Evolutionary conservation across 2,329 filamentous ascomycete species (phyloP), one percentile per base, ranked within the genome.

Genomic region (Pestalotiopsis sp.): DNA sequence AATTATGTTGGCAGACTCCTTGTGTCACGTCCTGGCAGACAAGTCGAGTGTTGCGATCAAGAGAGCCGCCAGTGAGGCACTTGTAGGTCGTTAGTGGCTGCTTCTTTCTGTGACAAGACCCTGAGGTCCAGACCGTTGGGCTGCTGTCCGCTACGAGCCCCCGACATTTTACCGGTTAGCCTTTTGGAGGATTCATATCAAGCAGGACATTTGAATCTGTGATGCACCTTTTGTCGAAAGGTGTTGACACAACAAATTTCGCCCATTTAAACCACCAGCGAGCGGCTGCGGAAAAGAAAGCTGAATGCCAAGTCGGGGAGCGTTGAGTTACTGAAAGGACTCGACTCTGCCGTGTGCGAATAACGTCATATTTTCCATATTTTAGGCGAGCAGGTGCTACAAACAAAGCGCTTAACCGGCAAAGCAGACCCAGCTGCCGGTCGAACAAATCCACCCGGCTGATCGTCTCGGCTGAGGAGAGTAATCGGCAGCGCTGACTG

Each of bases 161-260:
- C 63, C 63, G 63, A 66, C 25, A 66, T 66, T 66, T 66, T 66
- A 12, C 63, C 63, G 63, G 17, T 57, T 57, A 66, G 41, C 49
- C 57, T 57, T 38, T n/a, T n/a, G 25, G 39, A 13, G 31, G 49
- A 13, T 31, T 36, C 27, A 11, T 27, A 57, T 36, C 31, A 36
- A 36, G 31, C 31, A 36, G 31, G 31, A 36, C 31, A 36, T 36
- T 36, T 36, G 31, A 36, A 36, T 36, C 31, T 0, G 7, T 9
- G 31, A 7, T 36, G 31, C 31, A 36, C 31, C 7, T 36, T 36
- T 9, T 36, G 31, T 36, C 7, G 31, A 36, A 36, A 36, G 7
- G 31, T 36, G 7, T 36, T 36, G 31, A 36, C 31, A 36, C 31
- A 9, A 9, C 31, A 49, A 45, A 36, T 52, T 49, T 52, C 20